Percentiles rank a stretch among this genome's conserved stretches.
Evolutionary conservation across 768 basidiomycete species (phyloP).

Genomic region (Calocera viscosa): DNA sequence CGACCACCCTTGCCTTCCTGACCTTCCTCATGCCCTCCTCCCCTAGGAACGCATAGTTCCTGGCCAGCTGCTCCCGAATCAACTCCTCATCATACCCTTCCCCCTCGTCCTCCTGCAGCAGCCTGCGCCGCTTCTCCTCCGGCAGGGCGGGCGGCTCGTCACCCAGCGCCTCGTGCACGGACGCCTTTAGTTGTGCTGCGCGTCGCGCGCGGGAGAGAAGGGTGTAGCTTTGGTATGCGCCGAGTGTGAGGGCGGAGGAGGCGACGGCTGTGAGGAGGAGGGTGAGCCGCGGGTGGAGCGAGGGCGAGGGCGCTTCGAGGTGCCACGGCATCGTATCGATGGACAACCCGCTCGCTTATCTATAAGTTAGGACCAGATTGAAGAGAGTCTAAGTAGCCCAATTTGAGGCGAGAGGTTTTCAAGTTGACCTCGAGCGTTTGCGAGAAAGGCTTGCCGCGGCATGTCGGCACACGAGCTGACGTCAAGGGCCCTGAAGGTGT

Average conservation of each 20-base stretch:
- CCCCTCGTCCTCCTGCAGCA: slow-evolving; percentile 21
- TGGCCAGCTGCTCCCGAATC: slow-evolving; percentile 75
- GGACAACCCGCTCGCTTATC: neutral
- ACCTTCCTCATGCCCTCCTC: slow-evolving; percentile 76
- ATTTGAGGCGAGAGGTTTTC: neutral
- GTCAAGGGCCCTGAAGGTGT: neutral
- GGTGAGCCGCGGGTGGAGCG: neutral
- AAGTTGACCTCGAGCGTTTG: no score
- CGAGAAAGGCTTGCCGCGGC: neutral
- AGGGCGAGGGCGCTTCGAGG: neutral
- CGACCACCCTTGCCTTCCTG: slow-evolving; percentile 59
- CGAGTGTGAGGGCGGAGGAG: slow-evolving; percentile 1
- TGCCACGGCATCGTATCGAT: neutral
- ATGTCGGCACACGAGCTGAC: neutral
- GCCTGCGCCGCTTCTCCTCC: neutral
- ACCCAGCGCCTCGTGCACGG: neutral
- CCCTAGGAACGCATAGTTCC: slow-evolving; percentile 91
- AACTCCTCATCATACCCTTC: slow-evolving; percentile 56
- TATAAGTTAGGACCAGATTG: neutral
- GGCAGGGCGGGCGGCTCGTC: neutral
- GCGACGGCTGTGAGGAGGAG: slow-evolving; percentile 3
- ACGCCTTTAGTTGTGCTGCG: neutral
- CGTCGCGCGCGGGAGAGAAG: neutral
- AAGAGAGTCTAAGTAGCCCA: neutral
- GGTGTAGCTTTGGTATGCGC: slow-evolving; percentile 1